Evolutionary conservation across 2,329 filamentous ascomycete genomes (phyloP).

Genomic region (Xylaria hypoxylon): DNA sequence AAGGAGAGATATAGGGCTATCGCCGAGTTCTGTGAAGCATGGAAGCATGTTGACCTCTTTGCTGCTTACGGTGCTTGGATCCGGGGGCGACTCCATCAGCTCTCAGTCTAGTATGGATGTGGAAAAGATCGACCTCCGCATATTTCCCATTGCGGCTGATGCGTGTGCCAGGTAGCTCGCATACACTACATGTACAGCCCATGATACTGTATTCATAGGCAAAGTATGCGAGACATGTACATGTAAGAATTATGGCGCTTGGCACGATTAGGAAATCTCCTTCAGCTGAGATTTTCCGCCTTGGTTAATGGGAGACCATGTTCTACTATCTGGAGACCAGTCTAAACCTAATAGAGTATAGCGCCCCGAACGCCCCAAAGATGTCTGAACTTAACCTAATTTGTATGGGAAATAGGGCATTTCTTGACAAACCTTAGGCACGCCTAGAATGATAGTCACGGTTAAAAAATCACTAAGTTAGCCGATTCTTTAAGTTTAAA

Average conservation of each 20-base stretch:
- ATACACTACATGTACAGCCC: background rate
- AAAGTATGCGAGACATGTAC: too few relatives aligned
- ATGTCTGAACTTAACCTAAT: too few relatives aligned
- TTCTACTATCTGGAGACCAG: too few relatives aligned
- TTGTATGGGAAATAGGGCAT: too few relatives aligned
- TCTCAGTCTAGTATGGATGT: constrained; percentile 6
- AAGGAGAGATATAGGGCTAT: constrained; percentile 56
- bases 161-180: background rate
- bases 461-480: too few relatives aligned
- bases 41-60: constrained; percentile 59
- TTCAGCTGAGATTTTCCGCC: constrained; percentile 10
- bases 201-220: too few relatives aligned
- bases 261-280: constrained; percentile 23
- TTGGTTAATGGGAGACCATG: too few relatives aligned
- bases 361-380: too few relatives aligned
- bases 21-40: constrained; percentile 56
- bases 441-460: too few relatives aligned
- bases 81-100: constrained; percentile 43
- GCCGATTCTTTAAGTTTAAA: too few relatives aligned
- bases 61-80: constrained; percentile 60
- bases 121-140: constrained; percentile 13
- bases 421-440: too few relatives aligned
- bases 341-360: too few relatives aligned
- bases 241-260: background rate
- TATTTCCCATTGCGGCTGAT: constrained; percentile 4